Conservation (phyloP, 2,329 filamentous ascomycete genomes). For the Exophiala oligosperma region DNA sequence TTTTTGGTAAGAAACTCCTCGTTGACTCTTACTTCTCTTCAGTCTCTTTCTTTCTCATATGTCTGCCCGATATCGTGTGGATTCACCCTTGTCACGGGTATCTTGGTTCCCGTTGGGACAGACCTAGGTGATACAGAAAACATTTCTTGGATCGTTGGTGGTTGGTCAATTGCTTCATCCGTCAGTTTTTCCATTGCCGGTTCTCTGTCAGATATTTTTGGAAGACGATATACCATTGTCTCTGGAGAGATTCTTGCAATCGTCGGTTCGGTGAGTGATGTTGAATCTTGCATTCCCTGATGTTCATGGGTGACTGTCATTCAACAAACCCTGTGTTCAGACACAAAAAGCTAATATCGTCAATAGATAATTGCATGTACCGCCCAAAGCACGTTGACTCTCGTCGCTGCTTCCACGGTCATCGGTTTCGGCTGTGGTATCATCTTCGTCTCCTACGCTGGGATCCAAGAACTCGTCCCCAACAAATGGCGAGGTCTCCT, state of each 20-base stretch:
- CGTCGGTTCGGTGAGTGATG: conserved; percentile 31
- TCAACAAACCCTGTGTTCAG: too few species aligned
- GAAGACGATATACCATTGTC: conserved; percentile 4
- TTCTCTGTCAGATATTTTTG: conserved; percentile 4
- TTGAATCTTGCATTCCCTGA: too few species aligned
- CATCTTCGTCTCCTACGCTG: conserved; percentile 38
- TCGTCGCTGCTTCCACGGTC: conserved; percentile 32
- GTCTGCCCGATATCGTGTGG: conserved; percentile 32
- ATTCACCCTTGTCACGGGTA: conserved; percentile 29
- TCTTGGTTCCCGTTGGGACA: neutral
- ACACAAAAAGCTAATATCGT: too few species aligned
- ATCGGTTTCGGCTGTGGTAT: conserved; percentile 41
- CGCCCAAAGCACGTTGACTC: conserved; percentile 11
- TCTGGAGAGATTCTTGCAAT: conserved; percentile 34
- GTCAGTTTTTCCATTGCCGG: conserved; percentile 5
- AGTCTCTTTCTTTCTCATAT: conserved; percentile 16
- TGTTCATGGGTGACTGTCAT: too few species aligned
- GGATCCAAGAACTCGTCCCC: conserved; percentile 39
- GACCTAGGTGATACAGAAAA: conserved; percentile 1
- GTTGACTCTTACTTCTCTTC: too few species aligned
- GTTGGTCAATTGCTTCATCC: neutral
- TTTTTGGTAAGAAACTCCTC: too few species aligned
- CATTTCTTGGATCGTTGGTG: conserved; percentile 1
- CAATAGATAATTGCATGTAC: neutral
- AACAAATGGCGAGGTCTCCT: conserved; percentile 31